Conservation (phyloP, 441 rosid genomes). For the Hypseocharis bilobata region DNA sequence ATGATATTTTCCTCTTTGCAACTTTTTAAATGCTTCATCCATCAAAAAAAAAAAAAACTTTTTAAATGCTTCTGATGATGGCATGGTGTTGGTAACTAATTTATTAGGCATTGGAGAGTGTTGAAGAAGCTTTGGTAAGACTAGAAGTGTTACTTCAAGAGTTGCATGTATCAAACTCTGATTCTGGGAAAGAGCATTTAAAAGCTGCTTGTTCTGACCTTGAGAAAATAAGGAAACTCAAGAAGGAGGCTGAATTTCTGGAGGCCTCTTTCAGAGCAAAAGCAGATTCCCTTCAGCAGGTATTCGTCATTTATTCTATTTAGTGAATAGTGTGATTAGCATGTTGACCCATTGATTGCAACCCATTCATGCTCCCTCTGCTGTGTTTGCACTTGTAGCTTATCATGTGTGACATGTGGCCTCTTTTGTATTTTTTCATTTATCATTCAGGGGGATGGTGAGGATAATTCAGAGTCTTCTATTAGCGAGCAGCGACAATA, state of each 20-base stretch:
- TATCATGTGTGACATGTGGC: neutral
- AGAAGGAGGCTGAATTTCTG: conserved; percentile 96
- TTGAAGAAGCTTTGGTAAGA: conserved; percentile 73
- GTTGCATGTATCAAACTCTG: conserved; percentile 67
- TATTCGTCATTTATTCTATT: conserved; percentile 21
- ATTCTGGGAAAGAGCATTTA: conserved; percentile 76
- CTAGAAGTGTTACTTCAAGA: conserved; percentile 78
- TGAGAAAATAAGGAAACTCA: conserved; percentile 90
- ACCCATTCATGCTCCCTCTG: neutral
- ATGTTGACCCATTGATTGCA: conserved; percentile 1
- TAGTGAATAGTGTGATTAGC: conserved; percentile 5
- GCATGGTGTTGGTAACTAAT: conserved; percentile 17
- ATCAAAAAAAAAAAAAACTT: too few species aligned
- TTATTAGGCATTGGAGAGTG: conserved; percentile 81
- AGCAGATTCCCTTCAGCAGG: conserved; percentile 80
- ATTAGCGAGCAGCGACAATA: conserved; percentile 33
- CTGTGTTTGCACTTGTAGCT: neutral
- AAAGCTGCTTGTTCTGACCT: conserved; percentile 98
- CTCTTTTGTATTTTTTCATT: conserved; percentile 15
- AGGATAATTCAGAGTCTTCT: conserved; percentile 34
- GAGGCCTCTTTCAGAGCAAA: conserved; percentile 96
- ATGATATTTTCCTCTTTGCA: conserved; percentile 15
- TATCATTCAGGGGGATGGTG: conserved; percentile 51
- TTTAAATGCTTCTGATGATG: conserved; percentile 20
- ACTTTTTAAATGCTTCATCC: conserved; percentile 16